Base-by-base conservation (phyloP, 2,329 filamentous ascomycete genomes). In the Epicoccum nigrum region DNA sequence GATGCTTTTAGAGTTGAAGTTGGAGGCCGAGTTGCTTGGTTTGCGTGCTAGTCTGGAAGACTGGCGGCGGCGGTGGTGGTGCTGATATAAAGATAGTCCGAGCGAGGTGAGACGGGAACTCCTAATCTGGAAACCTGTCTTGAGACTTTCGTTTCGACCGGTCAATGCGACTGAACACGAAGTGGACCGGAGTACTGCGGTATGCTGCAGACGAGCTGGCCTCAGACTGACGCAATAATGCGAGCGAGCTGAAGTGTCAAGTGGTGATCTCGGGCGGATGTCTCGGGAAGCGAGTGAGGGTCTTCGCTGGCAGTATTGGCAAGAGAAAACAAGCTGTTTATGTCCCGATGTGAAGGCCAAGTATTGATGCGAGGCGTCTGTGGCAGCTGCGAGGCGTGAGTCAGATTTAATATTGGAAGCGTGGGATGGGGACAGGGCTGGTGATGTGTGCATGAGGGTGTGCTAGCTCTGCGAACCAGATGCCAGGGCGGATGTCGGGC, bases 381-480 rank as follows among this genome's bases (percentile, higher is more conserved):
- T 45, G 60, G 61, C 30, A 39, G 48, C 65, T 69, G 59, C 44
- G 39, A 56, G 51, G 59, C 44, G 59, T 72, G 65, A 71, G 70
- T 72, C 65, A 72, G 70, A 70, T 66, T 67, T 66, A 68, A 67
- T 69, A 67, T 68, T 47, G 49, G 42, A 53, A 23, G 40, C 39
- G 51, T 41, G 51, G 44, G 51, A 43, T 47, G 20, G 17, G 34
- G 43, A 59, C 65, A 68, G 61, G 68, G 65, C 65, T 66, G 63
- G 60, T 58, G 37, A 37, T 30, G 44, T 25, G 37, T 51, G 51
- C 46, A 42, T 42, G 56, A 40, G 53, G 59, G 57, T 71, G 66
- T 59, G 69, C 54, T 70, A 67, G 69, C 68, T 64, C 50, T 41
- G 30, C 32, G 49, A 51, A 50, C 45, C 41, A 40, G 42, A 17